Evolutionary conservation across 805 yeast species (phyloP).

Genomic region (Candida nemodendra): DNA sequence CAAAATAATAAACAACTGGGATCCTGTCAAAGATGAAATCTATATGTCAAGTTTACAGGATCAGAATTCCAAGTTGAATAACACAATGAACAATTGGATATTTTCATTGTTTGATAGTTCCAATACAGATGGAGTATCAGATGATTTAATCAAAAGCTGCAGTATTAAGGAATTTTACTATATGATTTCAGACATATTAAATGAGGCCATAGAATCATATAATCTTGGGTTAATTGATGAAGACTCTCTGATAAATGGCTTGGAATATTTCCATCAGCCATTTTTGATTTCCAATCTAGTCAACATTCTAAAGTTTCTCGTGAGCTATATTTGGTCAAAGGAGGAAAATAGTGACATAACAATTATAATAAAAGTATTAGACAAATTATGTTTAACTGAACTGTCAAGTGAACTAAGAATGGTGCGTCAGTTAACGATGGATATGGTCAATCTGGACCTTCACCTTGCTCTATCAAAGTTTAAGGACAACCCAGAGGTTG

Average conservation of each 20-base stretch:
- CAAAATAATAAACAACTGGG: slow-evolving; percentile 14
- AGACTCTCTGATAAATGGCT: slow-evolving; percentile 67
- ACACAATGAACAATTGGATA: slow-evolving; percentile 66
- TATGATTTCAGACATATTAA: slow-evolving; percentile 70
- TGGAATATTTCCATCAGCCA: slow-evolving; percentile 84
- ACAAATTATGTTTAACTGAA: slow-evolving; percentile 20
- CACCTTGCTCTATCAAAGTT: slow-evolving; percentile 4
- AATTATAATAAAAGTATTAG: slow-evolving; percentile 18
- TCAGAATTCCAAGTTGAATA: slow-evolving; percentile 24
- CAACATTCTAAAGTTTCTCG: slow-evolving; percentile 37
- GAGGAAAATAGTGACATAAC: slow-evolving; percentile 7
- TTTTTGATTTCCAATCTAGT: slow-evolving; percentile 60
- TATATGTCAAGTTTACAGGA: slow-evolving; percentile 18
- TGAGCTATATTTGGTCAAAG: slow-evolving; percentile 18
- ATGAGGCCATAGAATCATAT: slow-evolving; percentile 66
- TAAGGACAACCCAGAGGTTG: slow-evolving; percentile 6
- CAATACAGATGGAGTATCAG: slow-evolving; percentile 72
- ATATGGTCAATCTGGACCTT: slow-evolving; percentile 18
- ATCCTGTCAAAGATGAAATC: slow-evolving; percentile 9
- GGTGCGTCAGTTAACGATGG: slow-evolving; percentile 17
- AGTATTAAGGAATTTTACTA: slow-evolving; percentile 65
- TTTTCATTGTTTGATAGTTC: slow-evolving; percentile 64
- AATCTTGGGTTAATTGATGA: slow-evolving; percentile 53
- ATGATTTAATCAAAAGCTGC: slow-evolving; percentile 69
- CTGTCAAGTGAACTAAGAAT: slow-evolving; percentile 21